Percentiles rank a stretch among this genome's conserved stretches.
Conservation (phyloP, 2,329 filamentous ascomycete genomes). For the Chaetomiaceae sp. region DNA sequence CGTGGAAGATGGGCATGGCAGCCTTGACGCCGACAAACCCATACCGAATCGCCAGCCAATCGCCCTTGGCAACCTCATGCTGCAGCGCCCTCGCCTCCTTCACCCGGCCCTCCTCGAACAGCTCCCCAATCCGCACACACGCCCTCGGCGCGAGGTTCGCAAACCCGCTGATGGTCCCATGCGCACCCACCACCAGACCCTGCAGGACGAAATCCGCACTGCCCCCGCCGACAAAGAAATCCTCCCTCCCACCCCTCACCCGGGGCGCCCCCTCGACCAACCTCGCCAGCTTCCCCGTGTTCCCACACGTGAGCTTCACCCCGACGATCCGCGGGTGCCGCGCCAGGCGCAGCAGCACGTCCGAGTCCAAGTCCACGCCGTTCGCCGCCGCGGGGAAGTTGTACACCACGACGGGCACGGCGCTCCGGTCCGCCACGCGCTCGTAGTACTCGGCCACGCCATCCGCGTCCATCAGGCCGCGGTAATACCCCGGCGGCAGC, state of each 20-base stretch:
- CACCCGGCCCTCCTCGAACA: conserved; percentile 55
- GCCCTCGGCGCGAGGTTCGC: conserved; percentile 63
- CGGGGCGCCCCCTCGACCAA: conserved; percentile 40
- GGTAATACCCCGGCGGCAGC: conserved; percentile 65
- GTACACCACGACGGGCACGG: conserved; percentile 51
- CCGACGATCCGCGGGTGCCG: conserved; percentile 51
- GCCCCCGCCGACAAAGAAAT: conserved; percentile 67
- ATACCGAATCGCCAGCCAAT: conserved; percentile 46
- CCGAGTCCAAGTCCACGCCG: conserved; percentile 49
- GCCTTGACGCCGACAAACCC: conserved; percentile 48
- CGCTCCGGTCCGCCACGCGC: conserved; percentile 48
- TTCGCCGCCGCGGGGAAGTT: conserved; percentile 51
- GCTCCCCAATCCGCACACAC: conserved; percentile 56
- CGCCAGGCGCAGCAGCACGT: conserved; percentile 44
- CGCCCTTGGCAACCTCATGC: conserved; percentile 40
- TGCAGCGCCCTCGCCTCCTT: conserved; percentile 59
- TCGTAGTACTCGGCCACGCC: conserved; percentile 57
- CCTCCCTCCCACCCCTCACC: conserved; percentile 18
- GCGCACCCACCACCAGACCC: conserved; percentile 63
- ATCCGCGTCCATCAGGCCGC: conserved; percentile 50
- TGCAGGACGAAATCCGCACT: conserved; percentile 72
- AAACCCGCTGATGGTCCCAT: conserved; percentile 67
- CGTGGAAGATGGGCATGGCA: conserved; percentile 39
- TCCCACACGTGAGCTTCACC: conserved; percentile 52
- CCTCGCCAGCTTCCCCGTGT: conserved; percentile 56